phyloP scores from a whole-genome alignment of 2,329 filamentous ascomycete species.

The Periconia sp. region DNA sequence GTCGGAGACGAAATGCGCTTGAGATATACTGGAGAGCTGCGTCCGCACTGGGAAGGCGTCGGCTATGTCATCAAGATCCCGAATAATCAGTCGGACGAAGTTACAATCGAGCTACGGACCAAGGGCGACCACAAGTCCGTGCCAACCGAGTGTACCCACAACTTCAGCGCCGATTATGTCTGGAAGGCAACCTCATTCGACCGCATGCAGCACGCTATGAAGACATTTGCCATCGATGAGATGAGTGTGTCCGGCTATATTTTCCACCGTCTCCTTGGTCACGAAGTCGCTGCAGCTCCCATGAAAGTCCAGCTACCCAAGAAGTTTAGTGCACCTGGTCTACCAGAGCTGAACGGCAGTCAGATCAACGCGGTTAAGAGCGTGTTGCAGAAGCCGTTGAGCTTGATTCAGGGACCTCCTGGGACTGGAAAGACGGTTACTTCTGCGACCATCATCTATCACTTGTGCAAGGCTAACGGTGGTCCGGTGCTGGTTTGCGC shows the following conservation, averaged over 20 bases:
- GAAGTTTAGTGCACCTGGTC: conserved; percentile 93
- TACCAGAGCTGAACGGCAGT: conserved; percentile 93
- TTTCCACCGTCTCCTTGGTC: conserved; percentile 93
- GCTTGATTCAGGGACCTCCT: conserved; percentile 94
- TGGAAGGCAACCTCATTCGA: conserved; percentile 99
- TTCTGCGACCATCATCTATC: conserved; percentile 97
- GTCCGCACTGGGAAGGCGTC: conserved; percentile 93
- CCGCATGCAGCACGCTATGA: conserved; percentile 99
- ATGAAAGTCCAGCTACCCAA: conserved; percentile 96
- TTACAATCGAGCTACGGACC: conserved; percentile 91
- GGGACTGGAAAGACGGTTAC: conserved; percentile 99
- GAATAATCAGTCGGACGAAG: conserved; percentile 98
- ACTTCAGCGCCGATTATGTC: conserved; percentile 98
- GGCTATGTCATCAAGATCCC: conserved; percentile 99
- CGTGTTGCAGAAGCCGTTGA: conserved; percentile 90
- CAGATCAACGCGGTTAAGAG: conserved; percentile 97
- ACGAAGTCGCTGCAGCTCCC: conserved; percentile 90
- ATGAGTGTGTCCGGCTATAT: conserved; percentile 99
- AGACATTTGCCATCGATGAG: conserved; percentile 96
- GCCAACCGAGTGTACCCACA: conserved; percentile 93
- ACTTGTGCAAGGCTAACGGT: conserved; percentile 92
- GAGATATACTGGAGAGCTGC: conserved; percentile 93
- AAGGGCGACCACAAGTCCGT: conserved; percentile 96
- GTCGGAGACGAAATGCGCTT: conserved; percentile 98
- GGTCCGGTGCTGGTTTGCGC: conserved; percentile 96